A percentile compares a stretch with the other conserved stretches of the same genome.
These are phyloP conservation scores for Phascolomyces articulosus DNA, from an alignment of 371 early-diverging fungal species.

Conservation along the genomic window DNA sequence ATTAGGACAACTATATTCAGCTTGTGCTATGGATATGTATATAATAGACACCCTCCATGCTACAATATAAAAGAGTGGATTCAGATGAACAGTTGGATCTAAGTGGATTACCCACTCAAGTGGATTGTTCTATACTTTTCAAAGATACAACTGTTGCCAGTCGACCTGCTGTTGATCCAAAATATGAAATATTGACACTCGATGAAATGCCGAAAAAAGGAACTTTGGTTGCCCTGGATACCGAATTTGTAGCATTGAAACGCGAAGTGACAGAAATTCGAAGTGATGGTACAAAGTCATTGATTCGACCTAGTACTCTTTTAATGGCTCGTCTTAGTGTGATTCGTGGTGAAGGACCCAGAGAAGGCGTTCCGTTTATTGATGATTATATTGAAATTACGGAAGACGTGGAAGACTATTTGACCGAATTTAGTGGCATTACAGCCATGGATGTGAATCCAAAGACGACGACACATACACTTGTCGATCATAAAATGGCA, in stretches of 20 bases:
- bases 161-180: constrained; percentile 52
- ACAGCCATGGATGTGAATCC: constrained; percentile 82
- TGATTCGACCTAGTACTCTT: constrained; percentile 82
- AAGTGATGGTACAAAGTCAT: constrained; percentile 86
- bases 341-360: constrained; percentile 76
- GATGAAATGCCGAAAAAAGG: constrained; percentile 73
- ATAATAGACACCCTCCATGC: constrained; percentile 62
- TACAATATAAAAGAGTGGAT: constrained; percentile 71
- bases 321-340: constrained; percentile 91
- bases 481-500: constrained; percentile 87
- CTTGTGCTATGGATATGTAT: neutral
- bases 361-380: constrained; percentile 84
- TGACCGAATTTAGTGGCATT: constrained; percentile 93
- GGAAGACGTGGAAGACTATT: constrained; percentile 86
- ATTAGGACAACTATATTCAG: no score
- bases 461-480: constrained; percentile 65
- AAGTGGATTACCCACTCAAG: constrained; percentile 33
- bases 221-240: constrained; percentile 85
- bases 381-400: constrained; percentile 92
- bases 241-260: constrained; percentile 91
- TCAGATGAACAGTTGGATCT: constrained; percentile 44
- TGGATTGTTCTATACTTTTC: constrained; percentile 51
- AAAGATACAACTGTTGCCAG: constrained; percentile 49
- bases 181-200: constrained; percentile 50
- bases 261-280: constrained; percentile 89